Percentiles rank a stretch among this genome's conserved stretches.
phyloP scores from a whole-genome alignment of 1,284 basidiomycete genomes.

The Cutaneotrichosporon arboriforme region DNA sequence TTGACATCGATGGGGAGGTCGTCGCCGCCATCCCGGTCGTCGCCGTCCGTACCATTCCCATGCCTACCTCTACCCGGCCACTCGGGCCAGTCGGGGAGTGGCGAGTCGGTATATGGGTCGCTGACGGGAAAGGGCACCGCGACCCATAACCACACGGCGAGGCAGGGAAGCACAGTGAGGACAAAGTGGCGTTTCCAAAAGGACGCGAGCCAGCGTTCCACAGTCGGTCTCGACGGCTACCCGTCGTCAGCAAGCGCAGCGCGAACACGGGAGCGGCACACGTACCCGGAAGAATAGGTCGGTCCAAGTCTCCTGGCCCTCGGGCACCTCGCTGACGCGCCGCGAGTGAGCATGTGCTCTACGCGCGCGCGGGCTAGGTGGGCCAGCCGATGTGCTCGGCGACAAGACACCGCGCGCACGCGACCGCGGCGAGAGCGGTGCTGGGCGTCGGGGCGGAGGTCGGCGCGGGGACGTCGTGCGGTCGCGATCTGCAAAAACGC shows the following conservation, averaged over 20 bases:
- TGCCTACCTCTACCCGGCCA: constrained; percentile 25
- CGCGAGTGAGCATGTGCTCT: constrained; percentile 8
- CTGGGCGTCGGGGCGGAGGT: background rate
- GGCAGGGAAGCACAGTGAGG: constrained; percentile 50
- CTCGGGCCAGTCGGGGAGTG: constrained; percentile 42
- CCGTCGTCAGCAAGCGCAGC: background rate
- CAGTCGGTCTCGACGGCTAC: constrained; percentile 19
- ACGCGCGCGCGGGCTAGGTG: constrained; percentile 19
- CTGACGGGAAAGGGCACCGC: constrained; percentile 54
- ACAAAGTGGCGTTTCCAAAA: constrained; percentile 54
- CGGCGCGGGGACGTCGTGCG: constrained; percentile 6
- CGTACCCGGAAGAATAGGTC: constrained; percentile 36
- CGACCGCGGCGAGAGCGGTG: background rate
- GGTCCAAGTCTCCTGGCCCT: constrained; percentile 24
- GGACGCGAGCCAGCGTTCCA: constrained; percentile 50
- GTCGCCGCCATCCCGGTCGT: constrained; percentile 3
- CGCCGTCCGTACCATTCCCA: constrained; percentile 1
- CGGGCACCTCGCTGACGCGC: constrained; percentile 24
- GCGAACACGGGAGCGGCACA: background rate
- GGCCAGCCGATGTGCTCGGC: constrained; percentile 16
- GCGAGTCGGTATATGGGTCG: constrained; percentile 48
- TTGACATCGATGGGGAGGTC: constrained; percentile 49
- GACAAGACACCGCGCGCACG: constrained; percentile 15
- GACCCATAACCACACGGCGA: constrained; percentile 55
- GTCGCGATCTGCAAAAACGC: constrained; percentile 16